Conservation (phyloP, 305 asterid genomes). For the Fraxinus sp. region DNA sequence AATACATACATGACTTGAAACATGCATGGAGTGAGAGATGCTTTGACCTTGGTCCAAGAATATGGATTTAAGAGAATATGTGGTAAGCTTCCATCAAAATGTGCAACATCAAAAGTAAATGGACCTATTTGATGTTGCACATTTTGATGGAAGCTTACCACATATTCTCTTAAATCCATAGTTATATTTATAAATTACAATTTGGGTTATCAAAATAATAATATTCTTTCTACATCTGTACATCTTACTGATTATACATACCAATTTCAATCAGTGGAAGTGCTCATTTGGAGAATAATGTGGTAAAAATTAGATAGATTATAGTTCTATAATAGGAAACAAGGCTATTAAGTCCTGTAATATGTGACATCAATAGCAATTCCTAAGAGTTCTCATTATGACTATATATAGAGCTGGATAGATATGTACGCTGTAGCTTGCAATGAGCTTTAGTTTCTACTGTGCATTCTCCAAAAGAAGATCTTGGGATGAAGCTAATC, state of each 20-base stretch:
- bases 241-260: neutral
- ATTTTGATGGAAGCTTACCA: too few species aligned
- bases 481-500: neutral
- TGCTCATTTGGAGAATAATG: neutral
- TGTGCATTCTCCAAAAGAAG: neutral
- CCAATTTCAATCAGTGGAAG: neutral
- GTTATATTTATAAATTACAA: too few species aligned
- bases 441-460: neutral
- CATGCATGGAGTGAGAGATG: neutral
- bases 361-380: neutral
- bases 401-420: neutral
- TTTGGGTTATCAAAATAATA: neutral
- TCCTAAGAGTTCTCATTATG: neutral
- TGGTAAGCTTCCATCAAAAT: constrained; percentile 38
- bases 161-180: too few species aligned
- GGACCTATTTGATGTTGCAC: constrained; percentile 31
- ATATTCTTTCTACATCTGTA: neutral
- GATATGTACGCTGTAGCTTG: neutral
- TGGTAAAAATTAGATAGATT: neutral
- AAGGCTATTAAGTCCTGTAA: neutral
- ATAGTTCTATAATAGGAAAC: neutral
- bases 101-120: constrained; percentile 23
- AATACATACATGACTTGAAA: neutral
- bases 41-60: constrained; percentile 48
- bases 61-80: constrained; percentile 36